Evolutionary conservation across 2,329 filamentous ascomycete species (phyloP).

Genomic region (Ceratocystis colombiana): DNA sequence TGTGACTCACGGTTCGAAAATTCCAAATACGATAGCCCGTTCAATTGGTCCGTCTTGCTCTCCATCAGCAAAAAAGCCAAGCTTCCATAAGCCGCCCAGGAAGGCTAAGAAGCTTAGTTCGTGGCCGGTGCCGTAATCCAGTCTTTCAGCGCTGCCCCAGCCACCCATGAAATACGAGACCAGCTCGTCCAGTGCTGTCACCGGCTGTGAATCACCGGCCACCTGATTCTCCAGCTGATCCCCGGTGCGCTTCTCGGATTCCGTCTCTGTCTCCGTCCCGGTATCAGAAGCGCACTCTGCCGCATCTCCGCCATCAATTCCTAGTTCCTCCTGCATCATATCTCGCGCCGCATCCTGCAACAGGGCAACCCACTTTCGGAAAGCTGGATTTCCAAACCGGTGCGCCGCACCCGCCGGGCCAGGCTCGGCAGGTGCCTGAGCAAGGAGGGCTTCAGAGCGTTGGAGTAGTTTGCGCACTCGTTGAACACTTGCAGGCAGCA

Average conservation of each 20-base stretch:
- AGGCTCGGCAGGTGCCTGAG: slow-evolving; percentile 70
- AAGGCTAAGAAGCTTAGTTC: slow-evolving; percentile 94
- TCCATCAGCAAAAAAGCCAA: slow-evolving; percentile 62
- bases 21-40: slow-evolving; percentile 66
- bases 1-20: slow-evolving; percentile 66
- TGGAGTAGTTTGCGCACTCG: slow-evolving; percentile 57
- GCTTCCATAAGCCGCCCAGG: slow-evolving; percentile 79
- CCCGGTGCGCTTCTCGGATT: neutral
- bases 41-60: slow-evolving; percentile 49
- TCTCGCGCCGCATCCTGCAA: slow-evolving; percentile 50
- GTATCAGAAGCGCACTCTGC: slow-evolving; percentile 14
- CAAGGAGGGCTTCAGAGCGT: slow-evolving; percentile 55
- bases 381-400: slow-evolving; percentile 86
- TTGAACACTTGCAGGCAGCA: slow-evolving; percentile 44
- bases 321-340: slow-evolving; percentile 38
- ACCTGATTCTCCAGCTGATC: neutral
- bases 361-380: slow-evolving; percentile 69
- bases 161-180: slow-evolving; percentile 63
- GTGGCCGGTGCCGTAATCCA: slow-evolving; percentile 95
- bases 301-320: slow-evolving; percentile 23
- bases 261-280: neutral
- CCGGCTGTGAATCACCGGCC: slow-evolving; percentile 14
- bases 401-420: slow-evolving; percentile 50
- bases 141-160: slow-evolving; percentile 77
- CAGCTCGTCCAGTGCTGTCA: slow-evolving; percentile 29